Base-by-base conservation (phyloP, 768 basidiomycete genomes). In the Lactarius vividus region DNA sequence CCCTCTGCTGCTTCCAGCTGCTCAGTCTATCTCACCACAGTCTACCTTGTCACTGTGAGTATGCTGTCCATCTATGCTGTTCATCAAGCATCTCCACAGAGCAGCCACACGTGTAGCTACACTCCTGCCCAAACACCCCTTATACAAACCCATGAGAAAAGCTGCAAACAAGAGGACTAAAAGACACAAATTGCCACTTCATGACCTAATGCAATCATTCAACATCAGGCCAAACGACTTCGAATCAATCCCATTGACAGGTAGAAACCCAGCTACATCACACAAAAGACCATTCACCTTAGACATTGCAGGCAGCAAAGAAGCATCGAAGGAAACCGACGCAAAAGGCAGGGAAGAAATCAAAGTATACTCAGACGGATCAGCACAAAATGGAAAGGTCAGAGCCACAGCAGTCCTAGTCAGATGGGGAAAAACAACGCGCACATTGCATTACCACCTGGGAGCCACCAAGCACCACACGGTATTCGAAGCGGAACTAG, bases 351-450 rank as follows among this genome's bases (percentile, higher is more conserved):
- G 7, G 0, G 55, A 66, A 0, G 20, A 44, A 0, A 59, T 69
- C 3, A 37, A 53, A 1, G 52, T 74, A 15, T 75, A 68, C 54
- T 57, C 70, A 1, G 72, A 74, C 26, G 70, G 74, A 0, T 75
- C 72, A 0, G 70, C 69, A 0, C 35, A 67, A 2, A 8, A 15
- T 2, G 53, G 53, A 0, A 26, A 54, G 9, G 53, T 44, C 20
- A 20, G 42, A 2, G 42, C 42, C 2, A 8, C 20, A 20, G 42
- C 10, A 5, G 5, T 44, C 0, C 53, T 54, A 18, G 11, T 54
- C 26, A 26, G 53, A 15, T 4, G 4, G 1, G 13, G 11, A 0
- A 26, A 54, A 5, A 26, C 13, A 18, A 15, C 26, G 10, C 3
- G 11, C 0, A 28, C 1, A 18, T 13, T 54, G 4, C 53, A 54